These are phyloP conservation scores for Globomyces pollinis-pini DNA, from an alignment of 192 early-diverging fungal genomes.

Conservation along the genomic window DNA sequence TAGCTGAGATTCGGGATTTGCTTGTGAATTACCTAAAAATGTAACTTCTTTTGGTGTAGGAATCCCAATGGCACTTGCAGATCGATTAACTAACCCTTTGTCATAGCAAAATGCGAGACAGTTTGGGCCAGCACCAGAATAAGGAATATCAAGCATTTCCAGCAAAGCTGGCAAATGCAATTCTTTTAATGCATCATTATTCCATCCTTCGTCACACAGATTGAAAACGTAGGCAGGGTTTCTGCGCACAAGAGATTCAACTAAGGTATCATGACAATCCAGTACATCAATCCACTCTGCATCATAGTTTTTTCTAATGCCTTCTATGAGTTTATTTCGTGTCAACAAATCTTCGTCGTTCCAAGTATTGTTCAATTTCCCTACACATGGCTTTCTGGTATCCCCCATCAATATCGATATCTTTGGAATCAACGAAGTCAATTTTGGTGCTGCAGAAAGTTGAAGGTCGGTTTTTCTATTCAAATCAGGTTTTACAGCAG, in stretches of 20 bases:
- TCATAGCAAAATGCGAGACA: slow-evolving; percentile 49
- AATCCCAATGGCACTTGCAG: slow-evolving; percentile 44
- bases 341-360: slow-evolving; percentile 47
- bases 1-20: slow-evolving; percentile 12
- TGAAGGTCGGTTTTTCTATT: too few relatives aligned
- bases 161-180: slow-evolving; percentile 48
- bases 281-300: slow-evolving; percentile 24
- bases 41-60: slow-evolving; percentile 41
- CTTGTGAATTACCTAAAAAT: slow-evolving; percentile 24
- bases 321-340: slow-evolving; percentile 24
- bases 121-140: slow-evolving; percentile 49
- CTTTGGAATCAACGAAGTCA: neutral
- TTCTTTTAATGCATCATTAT: slow-evolving; percentile 49
- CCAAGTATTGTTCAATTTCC: slow-evolving; percentile 53
- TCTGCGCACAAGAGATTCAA: slow-evolving; percentile 8
- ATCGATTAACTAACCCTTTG: slow-evolving; percentile 48
- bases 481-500: slow-evolving; percentile 23
- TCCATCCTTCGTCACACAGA: slow-evolving; percentile 50
- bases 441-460: slow-evolving; percentile 1
- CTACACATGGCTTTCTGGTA: slow-evolving; percentile 35
- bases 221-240: slow-evolving; percentile 39
- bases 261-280: slow-evolving; percentile 21
- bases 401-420: slow-evolving; percentile 44
- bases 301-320: neutral
- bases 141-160: slow-evolving; percentile 39